phyloP scores from a whole-genome alignment of 495 filamentous ascomycete species.

The Aspergillus saccharolyticus region DNA sequence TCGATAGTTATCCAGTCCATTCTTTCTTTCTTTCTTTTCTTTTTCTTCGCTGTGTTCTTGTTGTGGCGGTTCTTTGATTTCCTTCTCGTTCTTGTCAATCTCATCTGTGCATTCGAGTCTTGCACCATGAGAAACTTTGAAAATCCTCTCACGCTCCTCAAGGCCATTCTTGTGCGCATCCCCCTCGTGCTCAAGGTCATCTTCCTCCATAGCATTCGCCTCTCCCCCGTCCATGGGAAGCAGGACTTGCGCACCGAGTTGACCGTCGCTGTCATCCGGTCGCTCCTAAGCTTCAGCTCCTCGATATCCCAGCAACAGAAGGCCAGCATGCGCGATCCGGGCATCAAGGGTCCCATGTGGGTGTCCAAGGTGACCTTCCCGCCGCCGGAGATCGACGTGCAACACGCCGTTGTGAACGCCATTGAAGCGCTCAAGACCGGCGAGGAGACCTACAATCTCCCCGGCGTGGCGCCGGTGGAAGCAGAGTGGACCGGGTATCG shows the following conservation, averaged over 20 bases:
- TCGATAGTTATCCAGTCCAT: neutral
- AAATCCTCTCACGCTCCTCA: constrained; percentile 36
- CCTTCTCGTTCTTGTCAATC: neutral
- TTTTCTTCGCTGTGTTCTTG: neutral
- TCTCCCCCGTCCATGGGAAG: constrained; percentile 64
- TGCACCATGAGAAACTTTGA: constrained; percentile 31
- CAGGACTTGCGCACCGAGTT: constrained; percentile 76
- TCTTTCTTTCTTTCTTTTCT: neutral
- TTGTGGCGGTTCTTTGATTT: neutral
- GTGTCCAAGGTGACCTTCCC: constrained; percentile 61
- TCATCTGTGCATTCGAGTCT: neutral
- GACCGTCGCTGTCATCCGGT: constrained; percentile 63
- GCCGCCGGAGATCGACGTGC: constrained; percentile 51
- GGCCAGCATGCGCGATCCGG: constrained; percentile 55
- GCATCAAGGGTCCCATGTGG: constrained; percentile 78
- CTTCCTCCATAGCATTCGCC: constrained; percentile 59
- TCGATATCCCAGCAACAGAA: constrained; percentile 61
- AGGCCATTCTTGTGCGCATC: constrained; percentile 50
- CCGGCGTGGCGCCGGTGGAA: constrained; percentile 55
- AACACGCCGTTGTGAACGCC: constrained; percentile 53
- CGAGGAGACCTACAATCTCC: constrained; percentile 45
- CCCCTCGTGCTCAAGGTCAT: constrained; percentile 64
- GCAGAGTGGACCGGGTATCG: constrained; percentile 87
- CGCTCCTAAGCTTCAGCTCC: constrained; percentile 44
- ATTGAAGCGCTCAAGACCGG: constrained; percentile 58